Evolutionary conservation across 352 stramenopile species (phyloP), one percentile per base, ranked within the genome.

Genomic region (Phytophthora vignae): DNA sequence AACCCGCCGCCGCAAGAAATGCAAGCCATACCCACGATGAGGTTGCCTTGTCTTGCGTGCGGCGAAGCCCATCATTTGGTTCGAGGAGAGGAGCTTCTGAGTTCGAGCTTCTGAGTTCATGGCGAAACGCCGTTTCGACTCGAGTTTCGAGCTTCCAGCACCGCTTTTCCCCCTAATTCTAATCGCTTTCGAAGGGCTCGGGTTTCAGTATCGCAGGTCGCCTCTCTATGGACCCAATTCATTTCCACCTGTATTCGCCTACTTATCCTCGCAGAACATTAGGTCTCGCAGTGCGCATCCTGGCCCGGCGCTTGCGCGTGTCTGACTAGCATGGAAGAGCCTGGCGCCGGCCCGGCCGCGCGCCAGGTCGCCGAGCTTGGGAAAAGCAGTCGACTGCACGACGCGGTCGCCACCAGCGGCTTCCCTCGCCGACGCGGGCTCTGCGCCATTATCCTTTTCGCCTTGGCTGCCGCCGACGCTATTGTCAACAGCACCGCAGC

Each of bases 281-380:
- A 1, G 2, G 3, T 68, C 21, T 60, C 7, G 12, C 40, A 76
- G 69, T 58, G 17, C 22, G 8, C 31, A n/a, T 27, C 14, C 59
- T 6, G 52, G 17, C 52, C 54, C 2, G 3, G 14, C 4, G 11
- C 6, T 19, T 21, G 1, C 9, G 9, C 29, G 11, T n/a, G 21
- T 58, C 68, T 71, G 62, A 64, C 62, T 64, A 40, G 63, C 68
- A 71, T 60, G 56, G 40, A 73, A 48, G 21, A 52, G 66, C 14
- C 66, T 55, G 19, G 36, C 6, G 10, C 19, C 21, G 48, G 2
- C 49, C 31, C 31, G 40, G 66, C 56, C 65, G 2, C 33, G 49
- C 57, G 19, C 19, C 49, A 33, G 62, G 59, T 53, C 67, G 66
- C 66, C 40, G 40, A 48, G 40, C 40, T 48, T 19, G 40, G 40